These are phyloP conservation scores for Solanum aculeatissimum DNA, from an alignment of 305 asterid genomes.

Conservation along the genomic window DNA sequence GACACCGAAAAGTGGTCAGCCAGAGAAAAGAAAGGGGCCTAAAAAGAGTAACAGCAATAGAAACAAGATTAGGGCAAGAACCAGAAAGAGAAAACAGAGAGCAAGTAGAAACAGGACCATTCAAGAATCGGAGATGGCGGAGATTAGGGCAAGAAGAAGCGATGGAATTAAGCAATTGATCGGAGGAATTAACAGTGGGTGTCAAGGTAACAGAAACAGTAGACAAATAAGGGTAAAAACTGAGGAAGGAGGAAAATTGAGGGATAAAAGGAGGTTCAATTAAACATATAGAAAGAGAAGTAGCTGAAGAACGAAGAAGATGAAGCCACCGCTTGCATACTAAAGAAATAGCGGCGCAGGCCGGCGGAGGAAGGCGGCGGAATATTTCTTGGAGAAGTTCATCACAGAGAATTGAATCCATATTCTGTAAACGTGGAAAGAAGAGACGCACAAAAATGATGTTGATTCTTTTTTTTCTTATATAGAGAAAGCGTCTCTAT, in stretches of 20 bases:
- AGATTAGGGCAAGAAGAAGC: constrained; percentile 54
- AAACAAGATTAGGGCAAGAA: constrained; percentile 39
- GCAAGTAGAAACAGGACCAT: constrained; percentile 25
- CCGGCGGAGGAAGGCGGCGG: constrained; percentile 55
- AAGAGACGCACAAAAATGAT: neutral
- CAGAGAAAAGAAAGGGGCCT: constrained; percentile 49
- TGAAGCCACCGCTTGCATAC: constrained; percentile 61
- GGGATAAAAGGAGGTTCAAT: constrained; percentile 10
- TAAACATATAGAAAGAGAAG: constrained; percentile 34
- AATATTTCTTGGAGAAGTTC: constrained; percentile 72
- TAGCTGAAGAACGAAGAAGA: constrained; percentile 48
- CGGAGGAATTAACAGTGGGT: constrained; percentile 6
- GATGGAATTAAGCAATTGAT: constrained; percentile 7
- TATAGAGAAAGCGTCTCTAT: neutral
- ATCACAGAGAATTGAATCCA: constrained; percentile 62
- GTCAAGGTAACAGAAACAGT: constrained; percentile 26
- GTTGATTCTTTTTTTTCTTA: neutral
- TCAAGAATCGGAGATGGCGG: constrained; percentile 24
- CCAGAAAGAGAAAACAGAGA: constrained; percentile 30
- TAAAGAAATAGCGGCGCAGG: constrained; percentile 37
- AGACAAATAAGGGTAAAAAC: constrained; percentile 30
- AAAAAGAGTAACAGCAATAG: constrained; percentile 29
- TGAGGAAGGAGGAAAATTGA: constrained; percentile 31
- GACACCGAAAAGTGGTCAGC: constrained; percentile 30
- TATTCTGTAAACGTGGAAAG: neutral